Conservation (phyloP, 1,284 basidiomycete genomes). For the Moesziomyces parantarcticus region DNA sequence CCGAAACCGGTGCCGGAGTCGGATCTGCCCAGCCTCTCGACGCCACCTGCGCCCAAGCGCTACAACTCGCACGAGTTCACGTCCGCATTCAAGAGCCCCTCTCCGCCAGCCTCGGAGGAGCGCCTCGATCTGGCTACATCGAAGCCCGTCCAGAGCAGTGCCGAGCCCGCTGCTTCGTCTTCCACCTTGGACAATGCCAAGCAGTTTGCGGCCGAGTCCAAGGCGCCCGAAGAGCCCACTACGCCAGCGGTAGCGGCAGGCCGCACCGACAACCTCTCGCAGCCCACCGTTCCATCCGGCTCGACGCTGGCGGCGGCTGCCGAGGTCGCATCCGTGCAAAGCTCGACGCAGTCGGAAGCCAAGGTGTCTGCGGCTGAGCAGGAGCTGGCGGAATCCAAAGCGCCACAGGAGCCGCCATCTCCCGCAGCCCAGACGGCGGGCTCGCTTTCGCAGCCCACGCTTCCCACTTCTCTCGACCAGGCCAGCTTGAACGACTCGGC, state of each 20-base stretch:
- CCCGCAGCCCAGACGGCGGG: slow-evolving; percentile 4
- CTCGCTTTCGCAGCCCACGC: slow-evolving; percentile 35
- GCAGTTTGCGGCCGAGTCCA: slow-evolving; percentile 34
- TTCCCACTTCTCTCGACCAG: slow-evolving; percentile 34
- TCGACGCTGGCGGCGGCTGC: slow-evolving; percentile 28
- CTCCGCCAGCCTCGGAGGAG: slow-evolving; percentile 30
- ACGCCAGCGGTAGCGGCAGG: slow-evolving; percentile 30
- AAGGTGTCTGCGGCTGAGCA: slow-evolving; percentile 31
- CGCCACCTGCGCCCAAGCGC: slow-evolving; percentile 33
- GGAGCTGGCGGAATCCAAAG: slow-evolving; percentile 26
- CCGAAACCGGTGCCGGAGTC: slow-evolving; percentile 25
- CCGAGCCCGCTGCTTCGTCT: slow-evolving; percentile 3
- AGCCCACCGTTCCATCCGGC: slow-evolving; percentile 41
- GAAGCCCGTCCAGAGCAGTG: background rate
- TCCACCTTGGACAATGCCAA: slow-evolving; percentile 22
- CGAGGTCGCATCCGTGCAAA: slow-evolving; percentile 8
- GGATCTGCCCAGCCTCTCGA: slow-evolving; percentile 15
- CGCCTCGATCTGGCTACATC: background rate
- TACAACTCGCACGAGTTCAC: slow-evolving; percentile 52
- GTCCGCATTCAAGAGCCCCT: slow-evolving; percentile 40
- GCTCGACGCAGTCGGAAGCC: slow-evolving; percentile 9
- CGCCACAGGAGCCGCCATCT: slow-evolving; percentile 26
- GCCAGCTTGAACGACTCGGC: slow-evolving; percentile 5
- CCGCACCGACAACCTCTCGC: slow-evolving; percentile 23
- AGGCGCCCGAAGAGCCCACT: slow-evolving; percentile 42